Evolutionary conservation across 108 stramenopile genomes (phyloP).

Genomic region (Cyclotella cryptica): DNA sequence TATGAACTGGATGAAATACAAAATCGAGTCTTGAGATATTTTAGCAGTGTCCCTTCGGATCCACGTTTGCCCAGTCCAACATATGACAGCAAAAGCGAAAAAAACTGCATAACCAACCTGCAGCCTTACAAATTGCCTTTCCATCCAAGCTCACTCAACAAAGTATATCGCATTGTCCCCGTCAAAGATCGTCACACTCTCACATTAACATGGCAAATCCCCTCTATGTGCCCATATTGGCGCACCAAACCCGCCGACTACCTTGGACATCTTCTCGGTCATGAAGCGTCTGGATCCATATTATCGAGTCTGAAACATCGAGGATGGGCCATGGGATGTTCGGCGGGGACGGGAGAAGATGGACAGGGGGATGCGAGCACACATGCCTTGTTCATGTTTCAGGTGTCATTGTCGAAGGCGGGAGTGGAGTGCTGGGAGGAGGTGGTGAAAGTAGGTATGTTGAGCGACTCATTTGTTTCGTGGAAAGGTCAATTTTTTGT

Average conservation of each 20-base stretch:
- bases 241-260: slow-evolving; percentile 80
- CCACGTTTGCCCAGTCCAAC: slow-evolving; percentile 29
- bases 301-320: slow-evolving; percentile 67
- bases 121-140: slow-evolving; percentile 64
- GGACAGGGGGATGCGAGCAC: slow-evolving; percentile 76
- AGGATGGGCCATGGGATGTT: slow-evolving; percentile 73
- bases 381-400: slow-evolving; percentile 77
- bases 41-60: slow-evolving; percentile 70
- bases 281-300: slow-evolving; percentile 84
- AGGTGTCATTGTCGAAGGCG: slow-evolving; percentile 67
- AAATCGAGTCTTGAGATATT: slow-evolving; percentile 65
- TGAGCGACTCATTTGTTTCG: background rate
- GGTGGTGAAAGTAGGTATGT: slow-evolving; percentile 52
- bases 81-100: background rate
- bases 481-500: background rate
- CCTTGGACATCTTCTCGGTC: slow-evolving; percentile 83
- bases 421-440: slow-evolving; percentile 76
- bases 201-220: slow-evolving; percentile 80
- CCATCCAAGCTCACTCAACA: slow-evolving; percentile 52
- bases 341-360: slow-evolving; percentile 80
- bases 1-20: slow-evolving; percentile 83
- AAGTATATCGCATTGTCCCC: slow-evolving; percentile 76
- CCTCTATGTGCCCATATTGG: slow-evolving; percentile 68
- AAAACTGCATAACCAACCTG: slow-evolving; percentile 26
- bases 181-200: slow-evolving; percentile 76